These are phyloP conservation scores for Chaetomium globosum DNA, from an alignment of 2,329 filamentous ascomycete species.

Conservation along the genomic window DNA sequence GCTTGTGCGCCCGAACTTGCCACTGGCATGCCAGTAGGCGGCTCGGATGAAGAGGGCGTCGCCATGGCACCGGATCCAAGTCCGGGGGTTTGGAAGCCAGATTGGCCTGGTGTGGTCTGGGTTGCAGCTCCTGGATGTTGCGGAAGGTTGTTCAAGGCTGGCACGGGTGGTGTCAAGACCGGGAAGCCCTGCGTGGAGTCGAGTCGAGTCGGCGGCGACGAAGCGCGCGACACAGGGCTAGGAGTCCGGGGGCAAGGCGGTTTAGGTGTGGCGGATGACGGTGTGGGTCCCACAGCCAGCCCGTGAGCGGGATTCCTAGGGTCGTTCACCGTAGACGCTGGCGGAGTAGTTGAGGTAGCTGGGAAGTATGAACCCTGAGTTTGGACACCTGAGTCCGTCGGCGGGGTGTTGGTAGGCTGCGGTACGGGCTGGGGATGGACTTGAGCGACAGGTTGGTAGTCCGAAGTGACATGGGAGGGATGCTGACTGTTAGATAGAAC, in stretches of 20 bases:
- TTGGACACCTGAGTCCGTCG: neutral
- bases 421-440: neutral
- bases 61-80: neutral
- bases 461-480: neutral
- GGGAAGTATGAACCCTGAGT: neutral
- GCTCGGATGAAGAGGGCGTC: neutral
- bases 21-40: neutral
- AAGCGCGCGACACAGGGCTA: slow-evolving; percentile 25
- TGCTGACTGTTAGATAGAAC: neutral
- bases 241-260: slow-evolving; percentile 16
- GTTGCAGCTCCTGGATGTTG: neutral
- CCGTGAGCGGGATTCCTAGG: neutral
- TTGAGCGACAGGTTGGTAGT: neutral
- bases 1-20: neutral
- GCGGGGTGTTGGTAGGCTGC: neutral
- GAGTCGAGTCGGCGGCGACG: slow-evolving; percentile 14
- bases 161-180: neutral
- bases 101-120: neutral
- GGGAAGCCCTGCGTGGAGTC: neutral
- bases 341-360: neutral
- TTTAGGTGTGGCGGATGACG: slow-evolving; percentile 5
- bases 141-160: neutral
- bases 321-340: neutral
- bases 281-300: slow-evolving; percentile 16
- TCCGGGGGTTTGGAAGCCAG: neutral